Evolutionary conservation across 805 yeast genomes (phyloP), one percentile per base, ranked within the genome.

Genomic region (Cyberlindnera xylosilytica): DNA sequence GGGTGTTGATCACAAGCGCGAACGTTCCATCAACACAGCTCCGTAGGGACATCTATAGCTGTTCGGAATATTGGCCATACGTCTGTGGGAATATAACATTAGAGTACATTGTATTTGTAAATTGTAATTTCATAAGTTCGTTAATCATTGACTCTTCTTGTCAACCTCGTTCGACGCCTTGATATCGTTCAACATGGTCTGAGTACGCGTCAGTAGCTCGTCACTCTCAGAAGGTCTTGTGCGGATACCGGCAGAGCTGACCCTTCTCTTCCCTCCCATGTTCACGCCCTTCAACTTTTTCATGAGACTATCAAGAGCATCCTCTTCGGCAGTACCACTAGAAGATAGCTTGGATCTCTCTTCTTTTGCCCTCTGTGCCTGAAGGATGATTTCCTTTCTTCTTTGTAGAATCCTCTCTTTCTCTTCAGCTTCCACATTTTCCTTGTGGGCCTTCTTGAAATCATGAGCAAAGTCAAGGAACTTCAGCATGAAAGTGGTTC

Each of bases 281-380:
- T 87, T 91, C 0, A 88, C 83, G 16, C 87, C 89, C 57, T 89
- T 83, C 53, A 93, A 73, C 57, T 83, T 87, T 58, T 89, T 95
- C 41, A 93, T 69, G 37, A 93, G 71, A 26, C 81, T 78, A 59
- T 93, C 98, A 83, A 93, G 87, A 33, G 87, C 79, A 7, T 69
- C 56, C 3, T 50, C 47, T 26, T 49, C 57, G 27, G 36, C 34
- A 6, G 41, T 36, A 4, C 39, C 45, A 15, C 33, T 39, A 6
- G 27, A 45, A n/a, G 35, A 74, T n/a, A 27, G 8, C 15, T 49
- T 38, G 12, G 43, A 36, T 20, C 50, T 28, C 35, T 37, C 18
- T 36, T 43, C 42, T 38, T 47, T 41, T 16, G 56, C 36, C 47
- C 55, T 46, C 44, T 56, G 45, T 28, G 52, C 46, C 46, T 68